Evolutionary conservation across 441 rosid genomes (phyloP), one percentile per base, ranked within the genome.

Genomic region (Gossypium gossypioides): DNA sequence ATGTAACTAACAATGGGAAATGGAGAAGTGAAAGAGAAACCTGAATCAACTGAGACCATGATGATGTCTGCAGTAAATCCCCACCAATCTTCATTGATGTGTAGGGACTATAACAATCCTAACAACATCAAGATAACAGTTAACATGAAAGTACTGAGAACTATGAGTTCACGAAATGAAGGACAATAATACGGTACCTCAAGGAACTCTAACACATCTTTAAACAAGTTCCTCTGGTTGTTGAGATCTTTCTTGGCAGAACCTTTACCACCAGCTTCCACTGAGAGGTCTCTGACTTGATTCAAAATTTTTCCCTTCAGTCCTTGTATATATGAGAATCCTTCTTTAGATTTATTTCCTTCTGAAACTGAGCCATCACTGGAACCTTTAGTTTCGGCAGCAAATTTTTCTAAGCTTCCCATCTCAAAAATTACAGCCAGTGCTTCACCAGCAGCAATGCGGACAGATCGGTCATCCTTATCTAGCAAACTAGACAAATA

Each of bases 371-470:
- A 77, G 54, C 85, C 81, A 60, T 85, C 84, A 72, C 68, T 71
- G 42, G 87, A 37, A 16, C 46, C 85, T 71, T 85, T 85, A 52
- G 60, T 78, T 75, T 79, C 87, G 48, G 85, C 79, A 70, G 87
- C 79, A 25, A 87, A 82, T 81, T 91, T 95, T 75, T 88, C 97
- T 12, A 95, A 72, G 75, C 74, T 78, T 76, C 88, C 96, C 16
- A 77, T 76, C 83, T 88, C 99, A 81, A 90, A 90, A 69, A 96
- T 86, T 42, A 93, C 59, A 6, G 93, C 99, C 57, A 96, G 75
- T 21, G 97, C 96, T 82, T 90, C 97, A 51, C 99, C 99, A 75
- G 96, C 94, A 74, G 98, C 94, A 79, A 96, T 89, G 76, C 99
- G 98, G 12, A 88, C 81, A 57, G 91, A 78, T 37, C 99, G 89